Evolutionary conservation across 768 basidiomycete species (phyloP).

Genomic region (Epithele typhae): DNA sequence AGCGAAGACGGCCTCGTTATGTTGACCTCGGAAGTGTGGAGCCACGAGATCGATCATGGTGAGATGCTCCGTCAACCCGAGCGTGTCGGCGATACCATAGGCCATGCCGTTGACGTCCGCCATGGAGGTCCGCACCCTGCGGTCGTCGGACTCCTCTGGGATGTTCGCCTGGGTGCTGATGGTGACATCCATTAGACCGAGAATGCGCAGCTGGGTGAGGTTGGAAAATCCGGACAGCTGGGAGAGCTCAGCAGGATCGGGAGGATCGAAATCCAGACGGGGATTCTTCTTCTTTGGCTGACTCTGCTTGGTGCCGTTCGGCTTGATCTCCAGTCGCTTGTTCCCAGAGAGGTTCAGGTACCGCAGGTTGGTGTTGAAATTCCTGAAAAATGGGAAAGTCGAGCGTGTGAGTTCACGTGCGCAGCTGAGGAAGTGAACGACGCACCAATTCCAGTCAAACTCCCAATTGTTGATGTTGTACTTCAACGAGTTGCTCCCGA

Average conservation of each 20-base stretch:
- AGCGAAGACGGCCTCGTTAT: conserved; percentile 87
- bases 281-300: conserved; percentile 14
- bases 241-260: too few species aligned
- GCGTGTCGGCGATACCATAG: conserved; percentile 93
- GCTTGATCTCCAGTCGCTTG: conserved; percentile 93
- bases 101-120: conserved; percentile 89
- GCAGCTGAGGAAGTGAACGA: conserved; percentile 6
- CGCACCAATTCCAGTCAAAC: conserved; percentile 99
- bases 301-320: conserved; percentile 39
- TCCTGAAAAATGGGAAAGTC: conserved; percentile 74
- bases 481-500: conserved; percentile 88
- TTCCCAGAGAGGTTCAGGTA: conserved; percentile 98
- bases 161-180: conserved; percentile 56
- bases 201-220: conserved; percentile 78
- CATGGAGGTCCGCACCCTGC: conserved; percentile 87
- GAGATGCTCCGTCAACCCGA: conserved; percentile 75
- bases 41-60: conserved; percentile 93
- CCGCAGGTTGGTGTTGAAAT: conserved; percentile 88
- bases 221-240: conserved; percentile 77
- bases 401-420: too few species aligned
- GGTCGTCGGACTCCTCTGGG: conserved; percentile 81
- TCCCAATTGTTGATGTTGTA: conserved; percentile 99
- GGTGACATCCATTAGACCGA: conserved; percentile 97
- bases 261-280: conserved; percentile 1
- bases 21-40: conserved; percentile 70